Conservation (phyloP, 2,329 filamentous ascomycete species). For the Penicillium italicum region DNA sequence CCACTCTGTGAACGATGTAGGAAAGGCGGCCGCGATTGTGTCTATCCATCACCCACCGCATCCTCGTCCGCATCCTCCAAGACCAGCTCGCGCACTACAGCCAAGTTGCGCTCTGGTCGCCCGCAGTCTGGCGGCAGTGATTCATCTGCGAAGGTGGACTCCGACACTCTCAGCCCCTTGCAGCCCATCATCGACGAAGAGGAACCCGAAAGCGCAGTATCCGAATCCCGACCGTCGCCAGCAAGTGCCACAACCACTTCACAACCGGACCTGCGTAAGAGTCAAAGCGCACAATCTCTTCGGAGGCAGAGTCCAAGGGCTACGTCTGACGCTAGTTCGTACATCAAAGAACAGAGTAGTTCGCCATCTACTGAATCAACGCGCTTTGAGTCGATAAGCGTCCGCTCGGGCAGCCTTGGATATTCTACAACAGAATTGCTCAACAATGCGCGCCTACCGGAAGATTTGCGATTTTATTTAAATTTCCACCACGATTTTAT, state of each 20-base stretch:
- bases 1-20: constrained; percentile 87
- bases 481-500: constrained; percentile 74
- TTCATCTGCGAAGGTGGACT: constrained; percentile 51
- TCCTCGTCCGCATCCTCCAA: constrained; percentile 39
- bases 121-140: constrained; percentile 45
- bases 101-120: constrained; percentile 41
- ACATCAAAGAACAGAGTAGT: constrained; percentile 44
- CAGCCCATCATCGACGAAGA: constrained; percentile 46
- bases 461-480: constrained; percentile 74
- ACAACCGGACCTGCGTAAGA: constrained; percentile 24
- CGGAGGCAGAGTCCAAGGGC: constrained; percentile 28
- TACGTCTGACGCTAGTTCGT: constrained; percentile 35
- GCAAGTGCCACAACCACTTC: constrained; percentile 19
- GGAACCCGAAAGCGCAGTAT: constrained; percentile 29
- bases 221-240: constrained; percentile 24
- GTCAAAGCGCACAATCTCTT: constrained; percentile 31
- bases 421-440: constrained; percentile 27
- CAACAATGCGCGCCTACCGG: constrained; percentile 40
- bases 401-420: constrained; percentile 32
- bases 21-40: constrained; percentile 86
- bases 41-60: constrained; percentile 69
- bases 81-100: constrained; percentile 37
- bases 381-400: constrained; percentile 35
- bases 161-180: constrained; percentile 39
- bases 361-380: constrained; percentile 53